Evolutionary conservation across 768 basidiomycete species (phyloP), one percentile per base, ranked within the genome.

Genomic region (Lactifluus hygrophoroides): DNA sequence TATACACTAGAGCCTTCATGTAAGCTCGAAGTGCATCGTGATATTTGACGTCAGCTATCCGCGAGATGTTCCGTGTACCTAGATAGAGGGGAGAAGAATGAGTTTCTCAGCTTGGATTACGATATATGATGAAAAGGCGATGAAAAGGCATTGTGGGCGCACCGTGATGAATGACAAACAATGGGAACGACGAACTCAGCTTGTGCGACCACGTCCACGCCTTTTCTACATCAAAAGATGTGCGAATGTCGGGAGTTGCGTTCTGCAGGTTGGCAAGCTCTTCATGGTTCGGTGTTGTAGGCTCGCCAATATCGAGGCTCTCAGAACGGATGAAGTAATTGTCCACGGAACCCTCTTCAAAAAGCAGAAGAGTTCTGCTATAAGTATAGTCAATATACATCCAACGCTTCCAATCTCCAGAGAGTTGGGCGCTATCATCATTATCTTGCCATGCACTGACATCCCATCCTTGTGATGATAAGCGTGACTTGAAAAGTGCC

Each of bases 111-210:
- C n/a, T n/a, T 16, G 17, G 5, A 17, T 27, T 35, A 25, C 10
- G n/a, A 19, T 7, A 7, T 17, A 45, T 14, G 32, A 27, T 3
- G 17, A n/a, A 34, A n/a, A n/a, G n/a, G n/a, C n/a, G n/a, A n/a
- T n/a, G n/a, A n/a, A n/a, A n/a, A n/a, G n/a, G 10, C 2, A 6
- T 28, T 25, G 27, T 25, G 27, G 21, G 37, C 58, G 34, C 37
- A 60, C 58, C 42, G n/a, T 45, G 58, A 45, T 60, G 58, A 5
- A 23, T 17, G 42, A 51, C 21, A 37, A 55, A 43, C 35, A 19
- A 3, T 17, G 58, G 58, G 7, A 60, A 34, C 8, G 55, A 53
- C 2, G 14, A 5, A 34, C 54, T 60, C 43, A 55, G 21, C 47
- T 47, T 49, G 16, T n/a, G 32, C 17, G 44, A 21, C 58, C 58